These are phyloP conservation scores for Pseudogymnoascus sp. DNA, from an alignment of 2,329 filamentous ascomycete species.

Conservation along the genomic window DNA sequence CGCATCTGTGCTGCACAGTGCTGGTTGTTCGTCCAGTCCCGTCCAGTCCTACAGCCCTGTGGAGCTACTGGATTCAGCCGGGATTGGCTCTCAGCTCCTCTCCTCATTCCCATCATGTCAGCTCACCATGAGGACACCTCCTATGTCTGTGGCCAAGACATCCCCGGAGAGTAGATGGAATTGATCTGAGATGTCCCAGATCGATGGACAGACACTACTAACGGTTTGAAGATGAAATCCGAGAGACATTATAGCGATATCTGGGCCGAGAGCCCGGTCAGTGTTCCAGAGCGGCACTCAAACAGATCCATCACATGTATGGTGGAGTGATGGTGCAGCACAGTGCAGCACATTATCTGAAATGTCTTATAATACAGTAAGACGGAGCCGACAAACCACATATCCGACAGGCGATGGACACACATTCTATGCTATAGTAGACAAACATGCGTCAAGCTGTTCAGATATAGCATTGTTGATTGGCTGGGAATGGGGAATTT, in stretches of 20 bases:
- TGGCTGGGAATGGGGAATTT: not conserved
- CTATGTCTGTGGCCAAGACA: not conserved
- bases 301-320: conserved; percentile 1
- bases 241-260: not conserved
- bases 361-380: not conserved
- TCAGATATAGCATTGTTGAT: not conserved
- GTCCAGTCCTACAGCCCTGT: not conserved
- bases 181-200: conserved; percentile 1
- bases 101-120: not conserved
- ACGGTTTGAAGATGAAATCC: not conserved
- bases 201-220: not conserved
- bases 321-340: not conserved
- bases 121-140: not conserved
- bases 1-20: not conserved
- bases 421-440: not conserved
- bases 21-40: not conserved
- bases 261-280: not conserved
- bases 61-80: not conserved
- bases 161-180: conserved; percentile 4
- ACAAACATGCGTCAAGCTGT: not conserved
- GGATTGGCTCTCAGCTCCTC: not conserved
- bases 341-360: not conserved
- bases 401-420: not conserved
- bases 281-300: not conserved
- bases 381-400: not conserved